These are phyloP conservation scores for Picea glauca DNA, from an alignment of 75 land plant genomes.

Conservation along the genomic window DNA sequence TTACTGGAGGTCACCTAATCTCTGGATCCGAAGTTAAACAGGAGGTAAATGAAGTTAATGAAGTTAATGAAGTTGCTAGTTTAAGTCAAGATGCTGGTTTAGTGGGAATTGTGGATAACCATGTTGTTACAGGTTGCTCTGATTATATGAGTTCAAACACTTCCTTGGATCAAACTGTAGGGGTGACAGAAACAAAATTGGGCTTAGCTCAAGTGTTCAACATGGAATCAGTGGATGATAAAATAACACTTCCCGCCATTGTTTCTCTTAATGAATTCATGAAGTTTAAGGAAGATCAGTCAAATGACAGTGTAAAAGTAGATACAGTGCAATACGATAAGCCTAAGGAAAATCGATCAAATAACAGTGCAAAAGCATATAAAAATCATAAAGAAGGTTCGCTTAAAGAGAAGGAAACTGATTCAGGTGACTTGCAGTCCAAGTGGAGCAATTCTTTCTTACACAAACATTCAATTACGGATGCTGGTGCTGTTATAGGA, in stretches of 20 bases:
- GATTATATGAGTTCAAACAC: not conserved
- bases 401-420: not conserved
- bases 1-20: not conserved
- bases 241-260: constrained; percentile 48
- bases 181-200: not conserved
- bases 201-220: constrained; percentile 16
- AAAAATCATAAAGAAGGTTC: not conserved
- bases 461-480: not conserved
- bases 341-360: not conserved
- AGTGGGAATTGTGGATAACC: constrained; percentile 3
- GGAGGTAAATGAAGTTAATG: not conserved
- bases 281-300: constrained; percentile 28
- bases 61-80: constrained; percentile 6
- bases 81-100: not conserved
- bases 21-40: not conserved
- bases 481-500: not conserved
- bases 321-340: not conserved
- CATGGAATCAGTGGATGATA: constrained; percentile 1
- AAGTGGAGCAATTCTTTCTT: not conserved
- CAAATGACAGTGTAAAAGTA: not conserved
- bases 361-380: not conserved
- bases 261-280: constrained; percentile 80
- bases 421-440: not conserved
- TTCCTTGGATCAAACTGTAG: not conserved
- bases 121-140: not conserved